Evolutionary conservation across 495 filamentous ascomycete species (phyloP), one percentile per base, ranked within the genome.

Genomic region (Aspergillus wentii): DNA sequence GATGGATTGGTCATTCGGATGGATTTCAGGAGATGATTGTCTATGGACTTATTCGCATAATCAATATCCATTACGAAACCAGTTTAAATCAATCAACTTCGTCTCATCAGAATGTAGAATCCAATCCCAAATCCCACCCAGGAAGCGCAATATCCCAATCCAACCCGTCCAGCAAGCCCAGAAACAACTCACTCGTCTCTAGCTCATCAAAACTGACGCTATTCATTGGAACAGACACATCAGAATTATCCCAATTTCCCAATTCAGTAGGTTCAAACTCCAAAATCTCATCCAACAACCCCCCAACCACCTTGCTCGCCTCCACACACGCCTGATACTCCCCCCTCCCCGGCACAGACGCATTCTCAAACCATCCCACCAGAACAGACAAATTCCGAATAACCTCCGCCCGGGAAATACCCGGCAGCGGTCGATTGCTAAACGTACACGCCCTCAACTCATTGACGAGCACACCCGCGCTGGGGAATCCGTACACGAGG

Each of bases 351-450:
- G 19, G 27, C 31, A 27, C 16, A 7, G 17, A 16, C n/a, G 33
- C 13, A 26, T 7, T 37, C 33, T 38, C 27, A 15, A 47, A n/a
- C 44, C 44, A 47, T 16, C 33, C 31, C 16, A 37, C 29, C 3
- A 47, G 29, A n/a, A 37, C 22, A 17, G 33, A 42, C 16, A 47
- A 30, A 2, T 14, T 28, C 11, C 44, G 44, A 29, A 47, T 47
- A 10, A 47, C 25, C 15, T 41, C 29, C 8, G 44, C 38, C 16
- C 44, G 44, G 33, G 34, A 16, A 14, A 29, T 17, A 17, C 27
- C 25, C 10, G 33, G 40, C 16, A 40, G 33, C 16, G 38, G 33
- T 13, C 26, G 33, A 13, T 38, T 41, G 20, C 34, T 35, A 8
- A 38, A 15, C 8, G 44, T 42, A 29, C 33, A 21, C 9, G 33